A percentile compares a stretch with the other conserved stretches of the same genome.
Conservation (phyloP, 768 basidiomycete genomes). For the Amylocystis lapponica region DNA sequence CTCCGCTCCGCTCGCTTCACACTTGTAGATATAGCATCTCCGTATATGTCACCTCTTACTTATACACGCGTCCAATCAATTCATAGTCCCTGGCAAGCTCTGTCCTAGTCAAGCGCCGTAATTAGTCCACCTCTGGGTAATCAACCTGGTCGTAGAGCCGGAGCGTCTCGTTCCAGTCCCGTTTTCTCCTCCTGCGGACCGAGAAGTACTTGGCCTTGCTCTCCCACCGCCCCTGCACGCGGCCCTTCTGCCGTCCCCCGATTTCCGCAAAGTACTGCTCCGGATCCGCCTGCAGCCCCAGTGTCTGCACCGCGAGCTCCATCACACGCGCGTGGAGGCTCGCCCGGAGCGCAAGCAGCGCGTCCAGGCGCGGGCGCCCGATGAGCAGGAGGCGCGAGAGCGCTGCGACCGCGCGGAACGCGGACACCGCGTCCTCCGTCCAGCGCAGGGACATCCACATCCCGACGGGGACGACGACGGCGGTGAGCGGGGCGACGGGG, state of each 20-base stretch:
- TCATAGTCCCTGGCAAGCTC: not conserved
- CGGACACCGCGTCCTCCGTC: slow-evolving; percentile 79
- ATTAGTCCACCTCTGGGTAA: slow-evolving; percentile 58
- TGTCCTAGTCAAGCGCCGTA: not conserved
- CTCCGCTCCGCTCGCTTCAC: not conserved
- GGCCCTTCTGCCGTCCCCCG: slow-evolving; percentile 67
- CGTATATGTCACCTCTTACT: not conserved
- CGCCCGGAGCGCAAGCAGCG: slow-evolving; percentile 46
- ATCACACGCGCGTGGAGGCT: slow-evolving; percentile 62
- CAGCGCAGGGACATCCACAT: slow-evolving; percentile 93
- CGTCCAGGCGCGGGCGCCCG: slow-evolving; percentile 49
- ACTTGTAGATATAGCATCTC: not conserved
- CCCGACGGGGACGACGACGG: slow-evolving; percentile 55
- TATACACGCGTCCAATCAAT: not conserved
- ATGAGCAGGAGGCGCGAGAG: slow-evolving; percentile 58
- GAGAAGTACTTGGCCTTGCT: slow-evolving; percentile 75
- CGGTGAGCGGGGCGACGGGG: slow-evolving; percentile 53
- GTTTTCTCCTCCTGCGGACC: slow-evolving; percentile 67
- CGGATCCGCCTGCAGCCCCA: slow-evolving; percentile 65
- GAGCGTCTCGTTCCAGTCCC: slow-evolving; percentile 88
- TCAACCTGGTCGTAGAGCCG: slow-evolving; percentile 78
- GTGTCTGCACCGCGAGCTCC: slow-evolving; percentile 49
- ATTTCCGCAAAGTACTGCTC: slow-evolving; percentile 55
- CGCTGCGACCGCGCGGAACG: slow-evolving; percentile 67
- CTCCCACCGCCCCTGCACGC: slow-evolving; percentile 64